Evolutionary conservation across 192 early-diverging fungal genomes (phyloP).

Genomic region (Rhizophlyctis rosea): DNA sequence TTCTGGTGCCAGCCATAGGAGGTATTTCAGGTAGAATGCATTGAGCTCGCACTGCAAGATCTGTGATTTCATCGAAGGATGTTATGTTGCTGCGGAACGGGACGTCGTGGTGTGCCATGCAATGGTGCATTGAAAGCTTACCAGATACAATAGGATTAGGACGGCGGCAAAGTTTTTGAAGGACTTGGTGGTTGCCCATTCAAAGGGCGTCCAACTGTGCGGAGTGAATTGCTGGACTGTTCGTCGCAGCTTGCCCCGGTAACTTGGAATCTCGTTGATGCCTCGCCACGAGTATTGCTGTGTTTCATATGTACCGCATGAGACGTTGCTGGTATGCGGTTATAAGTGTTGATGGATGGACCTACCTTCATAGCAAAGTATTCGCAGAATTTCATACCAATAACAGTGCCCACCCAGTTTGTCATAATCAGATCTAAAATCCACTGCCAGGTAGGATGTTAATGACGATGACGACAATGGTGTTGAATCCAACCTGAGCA

Average conservation of each 20-base stretch:
- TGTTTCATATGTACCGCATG: background rate
- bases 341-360: background rate
- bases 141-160: constrained; percentile 67
- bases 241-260: constrained; percentile 83
- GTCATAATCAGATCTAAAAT: constrained; percentile 87
- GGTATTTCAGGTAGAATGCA: constrained; percentile 91
- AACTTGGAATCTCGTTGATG: constrained; percentile 75
- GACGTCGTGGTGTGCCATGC: too few relatives aligned
- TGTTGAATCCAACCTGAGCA: background rate
- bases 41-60: constrained; percentile 82
- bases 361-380: constrained; percentile 84
- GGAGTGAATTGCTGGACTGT: constrained; percentile 92
- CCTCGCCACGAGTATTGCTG: constrained; percentile 93
- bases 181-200: constrained; percentile 84
- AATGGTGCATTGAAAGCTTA: constrained; percentile 28
- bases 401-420: constrained; percentile 91
- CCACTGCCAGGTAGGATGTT: constrained; percentile 55
- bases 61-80: constrained; percentile 37
- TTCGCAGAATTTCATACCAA: constrained; percentile 97
- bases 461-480: background rate
- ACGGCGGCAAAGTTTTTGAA: constrained; percentile 86
- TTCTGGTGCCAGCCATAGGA: constrained; percentile 88
- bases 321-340: background rate
- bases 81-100: too few relatives aligned
- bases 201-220: constrained; percentile 88